Evolutionary conservation across 2,329 filamentous ascomycete genomes (phyloP).

Genomic region (Fusarium redolens): DNA sequence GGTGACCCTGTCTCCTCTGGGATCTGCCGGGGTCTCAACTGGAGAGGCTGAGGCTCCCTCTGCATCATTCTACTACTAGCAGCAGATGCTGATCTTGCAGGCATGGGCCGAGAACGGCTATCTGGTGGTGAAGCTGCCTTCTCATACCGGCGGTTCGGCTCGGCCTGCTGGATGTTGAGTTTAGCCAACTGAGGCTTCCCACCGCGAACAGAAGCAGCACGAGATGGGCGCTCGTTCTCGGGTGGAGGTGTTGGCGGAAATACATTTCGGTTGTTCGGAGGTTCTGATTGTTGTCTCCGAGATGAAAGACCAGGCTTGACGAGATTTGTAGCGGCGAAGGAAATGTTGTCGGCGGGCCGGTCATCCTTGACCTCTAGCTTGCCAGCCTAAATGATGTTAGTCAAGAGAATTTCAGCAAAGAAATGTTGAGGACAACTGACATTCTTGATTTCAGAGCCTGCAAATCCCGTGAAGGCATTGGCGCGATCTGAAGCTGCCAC

Average conservation of each 20-base stretch:
- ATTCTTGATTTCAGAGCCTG: slow-evolving; percentile 82
- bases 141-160: slow-evolving; percentile 65
- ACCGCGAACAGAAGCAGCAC: slow-evolving; percentile 71
- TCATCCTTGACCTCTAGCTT: slow-evolving; percentile 76
- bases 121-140: slow-evolving; percentile 62
- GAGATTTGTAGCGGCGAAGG: slow-evolving; percentile 91
- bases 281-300: slow-evolving; percentile 86
- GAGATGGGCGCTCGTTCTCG: slow-evolving; percentile 78
- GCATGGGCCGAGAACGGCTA: slow-evolving; percentile 46
- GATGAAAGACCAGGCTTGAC: slow-evolving; percentile 87
- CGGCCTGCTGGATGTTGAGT: slow-evolving; percentile 68
- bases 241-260: slow-evolving; percentile 99
- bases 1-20: slow-evolving; percentile 69
- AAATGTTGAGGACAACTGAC: slow-evolving; percentile 53
- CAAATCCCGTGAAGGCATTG: slow-evolving; percentile 85
- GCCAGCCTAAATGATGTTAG: slow-evolving; percentile 55
- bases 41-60: slow-evolving; percentile 49
- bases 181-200: slow-evolving; percentile 71
- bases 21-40: slow-evolving; percentile 48
- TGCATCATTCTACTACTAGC: slow-evolving; percentile 58
- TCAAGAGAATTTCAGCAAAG: neutral
- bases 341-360: slow-evolving; percentile 83
- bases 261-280: slow-evolving; percentile 79
- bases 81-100: slow-evolving; percentile 58
- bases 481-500: slow-evolving; percentile 86